Evolutionary conservation across 108 stramenopile genomes (phyloP).

Genomic region (Asterionellopsis glacialis): DNA sequence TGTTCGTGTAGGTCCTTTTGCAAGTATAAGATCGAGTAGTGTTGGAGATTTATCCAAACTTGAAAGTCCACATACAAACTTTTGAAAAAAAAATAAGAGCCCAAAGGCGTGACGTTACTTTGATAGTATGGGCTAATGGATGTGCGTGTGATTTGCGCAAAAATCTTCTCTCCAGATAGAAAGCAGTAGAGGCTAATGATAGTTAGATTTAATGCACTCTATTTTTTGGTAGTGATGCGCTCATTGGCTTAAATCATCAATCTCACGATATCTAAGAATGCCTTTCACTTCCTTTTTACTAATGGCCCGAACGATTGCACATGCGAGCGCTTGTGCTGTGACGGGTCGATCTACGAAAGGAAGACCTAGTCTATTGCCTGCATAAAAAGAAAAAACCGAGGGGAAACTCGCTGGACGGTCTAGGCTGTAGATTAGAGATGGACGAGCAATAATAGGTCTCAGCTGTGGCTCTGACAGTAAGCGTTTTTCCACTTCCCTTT

Average conservation of each 20-base stretch:
- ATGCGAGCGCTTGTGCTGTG: conserved; percentile 68
- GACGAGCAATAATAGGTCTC: conserved; percentile 61
- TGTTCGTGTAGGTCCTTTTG: no score
- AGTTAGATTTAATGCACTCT: no score
- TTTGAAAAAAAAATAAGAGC: no score
- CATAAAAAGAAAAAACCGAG: conserved; percentile 58
- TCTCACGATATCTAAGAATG: conserved; percentile 31
- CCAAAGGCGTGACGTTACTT: no score
- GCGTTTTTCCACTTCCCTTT: conserved; percentile 65
- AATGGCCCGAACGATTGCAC: conserved; percentile 62
- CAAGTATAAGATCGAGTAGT: no score
- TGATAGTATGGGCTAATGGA: no score
- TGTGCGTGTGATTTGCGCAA: no score
- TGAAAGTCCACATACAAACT: no score
- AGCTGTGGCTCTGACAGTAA: conserved; percentile 29
- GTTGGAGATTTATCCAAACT: no score
- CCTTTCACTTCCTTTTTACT: conserved; percentile 13
- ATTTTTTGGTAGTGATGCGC: no score
- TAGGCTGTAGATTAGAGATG: conserved; percentile 78
- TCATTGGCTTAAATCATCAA: conserved; percentile 13
- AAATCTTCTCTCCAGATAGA: no score
- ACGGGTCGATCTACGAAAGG: conserved; percentile 86
- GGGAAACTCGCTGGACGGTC: conserved; percentile 50
- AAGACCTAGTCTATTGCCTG: conserved; percentile 59
- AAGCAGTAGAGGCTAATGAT: no score